phyloP scores from a whole-genome alignment of 2,329 filamentous ascomycete species.

The Aureobasidium sp. region DNA sequence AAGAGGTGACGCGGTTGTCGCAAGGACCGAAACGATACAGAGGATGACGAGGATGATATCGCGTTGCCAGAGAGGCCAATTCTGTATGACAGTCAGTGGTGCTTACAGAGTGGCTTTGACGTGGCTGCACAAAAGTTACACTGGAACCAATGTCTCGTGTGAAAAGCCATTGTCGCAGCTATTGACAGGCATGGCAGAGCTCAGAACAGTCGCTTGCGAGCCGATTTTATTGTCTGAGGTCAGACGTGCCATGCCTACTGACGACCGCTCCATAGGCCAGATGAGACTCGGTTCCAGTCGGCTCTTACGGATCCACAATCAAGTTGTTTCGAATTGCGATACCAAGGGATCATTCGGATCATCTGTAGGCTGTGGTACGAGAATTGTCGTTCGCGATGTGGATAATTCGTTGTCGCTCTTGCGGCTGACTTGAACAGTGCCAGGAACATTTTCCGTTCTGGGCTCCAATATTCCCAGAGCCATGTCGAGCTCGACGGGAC shows the following conservation, averaged over 20 bases:
- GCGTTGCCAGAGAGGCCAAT: conserved; percentile 81
- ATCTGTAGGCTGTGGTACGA: conserved; percentile 85
- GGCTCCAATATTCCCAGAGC: conserved; percentile 69
- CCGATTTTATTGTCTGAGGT: conserved; percentile 20
- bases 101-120: neutral
- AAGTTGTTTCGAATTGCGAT: conserved; percentile 23
- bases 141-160: neutral
- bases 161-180: neutral
- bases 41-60: conserved; percentile 74
- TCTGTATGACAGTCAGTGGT: conserved; percentile 37
- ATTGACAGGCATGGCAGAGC: neutral
- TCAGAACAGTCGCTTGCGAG: neutral
- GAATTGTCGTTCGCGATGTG: conserved; percentile 42
- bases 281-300: neutral
- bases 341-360: conserved; percentile 84
- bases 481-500: conserved; percentile 38
- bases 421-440: conserved; percentile 35
- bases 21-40: conserved; percentile 74
- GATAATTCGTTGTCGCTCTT: conserved; percentile 19
- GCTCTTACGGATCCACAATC: neutral
- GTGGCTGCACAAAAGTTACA: neutral
- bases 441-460: conserved; percentile 63
- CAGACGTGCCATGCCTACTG: neutral
- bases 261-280: neutral
- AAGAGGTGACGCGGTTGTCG: conserved; percentile 75